Percentiles rank a stretch among this genome's conserved stretches.
These are phyloP conservation scores for Talaromyces adpressus DNA, from an alignment of 495 filamentous ascomycete species.

Conservation along the genomic window DNA sequence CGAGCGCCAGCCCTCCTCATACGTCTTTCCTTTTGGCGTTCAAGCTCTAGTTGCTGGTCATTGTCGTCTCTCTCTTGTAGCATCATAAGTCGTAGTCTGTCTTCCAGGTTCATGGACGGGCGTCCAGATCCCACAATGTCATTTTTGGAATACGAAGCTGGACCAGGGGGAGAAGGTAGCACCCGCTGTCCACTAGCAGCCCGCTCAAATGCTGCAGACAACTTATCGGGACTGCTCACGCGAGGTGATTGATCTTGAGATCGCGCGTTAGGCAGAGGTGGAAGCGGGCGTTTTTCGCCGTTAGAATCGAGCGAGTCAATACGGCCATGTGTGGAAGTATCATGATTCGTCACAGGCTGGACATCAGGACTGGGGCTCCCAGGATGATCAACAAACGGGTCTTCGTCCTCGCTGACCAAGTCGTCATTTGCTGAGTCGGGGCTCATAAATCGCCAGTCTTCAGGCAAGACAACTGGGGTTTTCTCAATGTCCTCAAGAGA, in stretches of 20 bases:
- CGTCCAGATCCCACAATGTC: conserved; percentile 64
- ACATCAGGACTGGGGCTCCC: conserved; percentile 52
- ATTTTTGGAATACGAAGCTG: conserved; percentile 57
- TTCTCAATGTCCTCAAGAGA: conserved; percentile 93
- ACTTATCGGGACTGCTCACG: conserved; percentile 37
- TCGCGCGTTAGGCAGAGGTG: conserved; percentile 57
- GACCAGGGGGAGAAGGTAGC: conserved; percentile 57
- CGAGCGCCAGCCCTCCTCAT: conserved; percentile 44
- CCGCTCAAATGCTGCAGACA: conserved; percentile 59
- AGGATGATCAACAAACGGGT: conserved; percentile 59
- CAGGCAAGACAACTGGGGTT: conserved; percentile 91
- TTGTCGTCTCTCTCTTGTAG: conserved; percentile 53
- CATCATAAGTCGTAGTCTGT: conserved; percentile 78
- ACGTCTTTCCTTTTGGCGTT: conserved; percentile 54
- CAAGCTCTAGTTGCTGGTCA: conserved; percentile 40
- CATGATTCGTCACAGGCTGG: conserved; percentile 24
- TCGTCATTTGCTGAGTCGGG: conserved; percentile 48
- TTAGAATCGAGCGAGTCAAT: conserved; percentile 65
- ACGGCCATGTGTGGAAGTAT: conserved; percentile 24
- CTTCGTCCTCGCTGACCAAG: conserved; percentile 49
- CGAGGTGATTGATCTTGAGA: conserved; percentile 27
- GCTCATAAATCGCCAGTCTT: conserved; percentile 85
- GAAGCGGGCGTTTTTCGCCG: conserved; percentile 65
- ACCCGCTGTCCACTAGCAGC: conserved; percentile 51
- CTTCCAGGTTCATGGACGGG: conserved; percentile 70